phyloP scores from a whole-genome alignment of 2,329 filamentous ascomycete genomes.

The Leptographium flavum region DNA sequence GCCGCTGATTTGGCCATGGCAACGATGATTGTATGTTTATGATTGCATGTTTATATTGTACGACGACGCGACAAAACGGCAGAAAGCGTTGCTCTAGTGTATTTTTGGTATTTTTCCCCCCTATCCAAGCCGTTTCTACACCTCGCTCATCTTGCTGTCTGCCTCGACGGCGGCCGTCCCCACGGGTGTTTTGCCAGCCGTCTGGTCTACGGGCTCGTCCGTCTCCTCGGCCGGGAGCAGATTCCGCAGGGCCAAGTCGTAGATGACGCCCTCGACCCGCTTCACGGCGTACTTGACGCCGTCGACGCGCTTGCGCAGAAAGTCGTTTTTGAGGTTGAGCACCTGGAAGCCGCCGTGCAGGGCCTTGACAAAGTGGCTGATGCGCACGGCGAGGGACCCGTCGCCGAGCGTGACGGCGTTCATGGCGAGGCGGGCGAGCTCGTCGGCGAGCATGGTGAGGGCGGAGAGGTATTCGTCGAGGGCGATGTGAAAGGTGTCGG shows the following conservation, averaged over 20 bases:
- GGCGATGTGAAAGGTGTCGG: conserved; percentile 76
- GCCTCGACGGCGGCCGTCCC: background rate
- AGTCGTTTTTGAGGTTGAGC: conserved; percentile 94
- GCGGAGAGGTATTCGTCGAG: conserved; percentile 94
- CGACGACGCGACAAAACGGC: too few relatives aligned
- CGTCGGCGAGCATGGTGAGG: conserved; percentile 75
- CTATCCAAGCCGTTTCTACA: background rate
- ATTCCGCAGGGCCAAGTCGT: conserved; percentile 80
- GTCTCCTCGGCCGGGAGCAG: conserved; percentile 42
- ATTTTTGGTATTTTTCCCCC: too few relatives aligned
- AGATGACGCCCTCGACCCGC: conserved; percentile 95
- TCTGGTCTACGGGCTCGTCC: conserved; percentile 11
- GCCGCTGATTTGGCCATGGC: too few relatives aligned
- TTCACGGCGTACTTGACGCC: conserved; percentile 96
- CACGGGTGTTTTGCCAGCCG: background rate
- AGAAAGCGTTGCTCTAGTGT: too few relatives aligned
- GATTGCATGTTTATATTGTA: too few relatives aligned
- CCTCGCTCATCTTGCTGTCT: conserved; percentile 8
- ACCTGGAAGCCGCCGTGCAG: conserved; percentile 93
- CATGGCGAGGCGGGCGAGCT: conserved; percentile 78
- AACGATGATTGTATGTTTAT: too few relatives aligned
- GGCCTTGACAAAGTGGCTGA: conserved; percentile 88
- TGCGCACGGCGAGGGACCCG: conserved; percentile 70
- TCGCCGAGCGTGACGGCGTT: conserved; percentile 91
- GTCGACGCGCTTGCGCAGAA: conserved; percentile 73